Conservation (phyloP, 2,329 filamentous ascomycete species). For the Fonsecaea erecta region DNA sequence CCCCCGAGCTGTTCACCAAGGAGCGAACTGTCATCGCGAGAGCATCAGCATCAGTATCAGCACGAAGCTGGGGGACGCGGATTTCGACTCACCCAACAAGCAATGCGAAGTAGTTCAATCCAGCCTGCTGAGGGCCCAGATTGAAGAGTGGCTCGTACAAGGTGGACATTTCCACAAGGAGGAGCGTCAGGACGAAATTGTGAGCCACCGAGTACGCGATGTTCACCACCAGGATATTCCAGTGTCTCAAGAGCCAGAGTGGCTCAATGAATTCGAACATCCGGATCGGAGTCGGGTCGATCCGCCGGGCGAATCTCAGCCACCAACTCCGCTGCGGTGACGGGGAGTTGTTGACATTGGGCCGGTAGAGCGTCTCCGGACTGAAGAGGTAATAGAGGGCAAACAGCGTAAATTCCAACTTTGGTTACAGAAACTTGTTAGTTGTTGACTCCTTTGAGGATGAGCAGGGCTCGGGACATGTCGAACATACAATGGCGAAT, state of each 20-base stretch:
- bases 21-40: background rate
- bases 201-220: constrained; percentile 3
- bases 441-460: too few relatives aligned
- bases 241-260: background rate
- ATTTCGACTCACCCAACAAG: background rate
- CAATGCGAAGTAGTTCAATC: constrained; percentile 7
- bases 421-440: background rate
- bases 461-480: background rate
- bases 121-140: background rate
- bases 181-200: constrained; percentile 6
- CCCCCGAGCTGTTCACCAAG: constrained; percentile 3
- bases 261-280: constrained; percentile 1
- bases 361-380: background rate
- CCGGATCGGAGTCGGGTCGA: background rate
- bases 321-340: background rate
- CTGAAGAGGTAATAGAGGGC: background rate
- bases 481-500: background rate
- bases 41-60: too few relatives aligned
- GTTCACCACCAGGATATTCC: background rate
- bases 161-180: background rate
- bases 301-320: background rate
- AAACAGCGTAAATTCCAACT: constrained; percentile 5
- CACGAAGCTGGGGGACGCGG: background rate
- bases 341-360: background rate
- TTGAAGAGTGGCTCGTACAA: background rate